phyloP scores from a whole-genome alignment of 2,329 filamentous ascomycete genomes.

The Colletotrichum gigasporum region DNA sequence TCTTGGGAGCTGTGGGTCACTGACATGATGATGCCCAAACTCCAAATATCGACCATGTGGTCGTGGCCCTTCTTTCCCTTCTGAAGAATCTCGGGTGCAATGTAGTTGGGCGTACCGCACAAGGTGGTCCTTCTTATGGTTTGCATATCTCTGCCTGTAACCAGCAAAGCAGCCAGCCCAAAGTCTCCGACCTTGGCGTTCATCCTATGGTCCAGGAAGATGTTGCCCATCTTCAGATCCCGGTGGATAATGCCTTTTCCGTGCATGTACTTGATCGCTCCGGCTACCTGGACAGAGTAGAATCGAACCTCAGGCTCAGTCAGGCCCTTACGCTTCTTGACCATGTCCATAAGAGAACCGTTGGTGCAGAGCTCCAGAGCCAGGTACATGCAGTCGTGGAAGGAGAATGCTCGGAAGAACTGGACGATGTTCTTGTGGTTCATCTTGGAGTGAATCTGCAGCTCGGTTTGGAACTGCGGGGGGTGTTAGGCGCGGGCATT shows the following conservation, averaged over 20 bases:
- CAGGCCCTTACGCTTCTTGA: conserved; percentile 88
- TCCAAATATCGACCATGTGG: conserved; percentile 99
- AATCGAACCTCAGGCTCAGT: conserved; percentile 94
- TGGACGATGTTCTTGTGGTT: conserved; percentile 94
- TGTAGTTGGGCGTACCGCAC: conserved; percentile 98
- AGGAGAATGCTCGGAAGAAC: conserved; percentile 93
- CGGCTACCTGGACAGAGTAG: conserved; percentile 93
- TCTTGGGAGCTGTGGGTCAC: conserved; percentile 37
- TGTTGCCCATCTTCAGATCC: conserved; percentile 97
- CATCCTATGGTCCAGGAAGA: conserved; percentile 94
- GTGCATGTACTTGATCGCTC: conserved; percentile 98
- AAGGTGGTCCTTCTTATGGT: conserved; percentile 88
- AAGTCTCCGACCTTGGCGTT: conserved; percentile 99
- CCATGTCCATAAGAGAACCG: conserved; percentile 97
- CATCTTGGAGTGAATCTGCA: conserved; percentile 99
- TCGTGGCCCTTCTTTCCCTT: conserved; percentile 95
- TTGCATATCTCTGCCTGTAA: conserved; percentile 90
- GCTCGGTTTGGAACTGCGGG: conserved; percentile 76
- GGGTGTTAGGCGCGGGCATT: conserved; percentile 2
- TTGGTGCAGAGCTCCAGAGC: conserved; percentile 95
- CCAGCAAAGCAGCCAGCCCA: conserved; percentile 88
- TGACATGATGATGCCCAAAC: conserved; percentile 94
- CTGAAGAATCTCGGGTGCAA: conserved; percentile 94
- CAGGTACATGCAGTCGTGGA: conserved; percentile 88
- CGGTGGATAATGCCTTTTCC: conserved; percentile 95